Percentiles rank a stretch among this genome's conserved stretches.
These are phyloP conservation scores for Stramenopiles sp. DNA, from an alignment of 352 stramenopile genomes.

Conservation along the genomic window DNA sequence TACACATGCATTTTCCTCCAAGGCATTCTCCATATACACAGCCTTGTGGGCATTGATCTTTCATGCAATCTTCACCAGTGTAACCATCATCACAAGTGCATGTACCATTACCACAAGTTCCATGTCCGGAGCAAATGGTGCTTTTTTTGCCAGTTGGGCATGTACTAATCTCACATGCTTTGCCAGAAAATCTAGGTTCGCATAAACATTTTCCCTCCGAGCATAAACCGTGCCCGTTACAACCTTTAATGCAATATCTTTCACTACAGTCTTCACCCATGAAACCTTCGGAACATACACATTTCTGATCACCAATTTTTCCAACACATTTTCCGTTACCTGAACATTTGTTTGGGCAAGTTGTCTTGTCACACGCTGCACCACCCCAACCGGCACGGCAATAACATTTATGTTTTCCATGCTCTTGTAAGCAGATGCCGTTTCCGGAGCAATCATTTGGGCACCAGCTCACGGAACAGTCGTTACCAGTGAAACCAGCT, in stretches of 20 bases:
- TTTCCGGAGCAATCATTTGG: background rate
- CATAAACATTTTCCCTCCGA: background rate
- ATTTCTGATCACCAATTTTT: background rate
- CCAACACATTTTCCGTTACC: background rate
- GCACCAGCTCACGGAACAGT: background rate
- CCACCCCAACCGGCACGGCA: background rate
- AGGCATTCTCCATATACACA: background rate
- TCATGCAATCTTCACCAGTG: background rate
- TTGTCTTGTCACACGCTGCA: background rate
- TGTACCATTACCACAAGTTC: background rate
- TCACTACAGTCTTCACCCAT: background rate
- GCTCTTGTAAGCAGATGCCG: background rate
- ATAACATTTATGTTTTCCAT: background rate
- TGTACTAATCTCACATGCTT: background rate
- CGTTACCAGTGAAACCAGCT: background rate
- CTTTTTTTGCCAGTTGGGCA: background rate
- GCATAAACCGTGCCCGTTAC: background rate
- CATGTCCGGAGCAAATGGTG: background rate
- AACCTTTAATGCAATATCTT: background rate
- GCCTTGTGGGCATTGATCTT: background rate
- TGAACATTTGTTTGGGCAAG: background rate
- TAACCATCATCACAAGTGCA: background rate
- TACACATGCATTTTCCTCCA: conserved; percentile 5
- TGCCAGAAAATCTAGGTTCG: background rate
- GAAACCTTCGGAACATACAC: background rate